Percentiles rank a stretch among this genome's conserved stretches.
Conservation (phyloP, 176 grass and related monocot species). For the Pontederia paniculata region DNA sequence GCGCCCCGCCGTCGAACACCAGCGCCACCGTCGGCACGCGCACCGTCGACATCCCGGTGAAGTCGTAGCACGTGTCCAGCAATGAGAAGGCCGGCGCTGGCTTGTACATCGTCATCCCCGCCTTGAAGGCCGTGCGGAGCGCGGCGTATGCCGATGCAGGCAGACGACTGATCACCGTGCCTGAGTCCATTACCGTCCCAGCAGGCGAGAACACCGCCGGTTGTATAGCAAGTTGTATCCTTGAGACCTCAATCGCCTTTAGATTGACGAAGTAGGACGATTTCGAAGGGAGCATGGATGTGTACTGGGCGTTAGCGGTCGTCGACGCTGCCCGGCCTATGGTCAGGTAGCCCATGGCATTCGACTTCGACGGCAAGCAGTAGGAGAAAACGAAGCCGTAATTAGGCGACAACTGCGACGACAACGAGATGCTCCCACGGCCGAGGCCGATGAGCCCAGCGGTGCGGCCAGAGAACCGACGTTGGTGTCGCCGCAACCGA, state of each 20-base stretch:
- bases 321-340: conserved; percentile 21
- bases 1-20: conserved; percentile 37
- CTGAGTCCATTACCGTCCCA: conserved; percentile 69
- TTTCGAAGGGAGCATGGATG: conserved; percentile 24
- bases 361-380: conserved; percentile 51
- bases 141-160: conserved; percentile 37
- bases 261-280: conserved; percentile 64
- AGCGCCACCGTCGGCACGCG: conserved; percentile 45
- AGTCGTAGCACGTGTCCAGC: conserved; percentile 86
- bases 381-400: conserved; percentile 69
- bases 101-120: conserved; percentile 38
- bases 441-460: conserved; percentile 65
- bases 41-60: conserved; percentile 32
- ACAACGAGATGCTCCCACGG: conserved; percentile 42
- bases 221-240: conserved; percentile 12
- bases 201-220: conserved; percentile 18
- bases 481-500: conserved; percentile 53
- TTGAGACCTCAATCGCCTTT: conserved; percentile 40
- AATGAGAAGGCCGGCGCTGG: conserved; percentile 42
- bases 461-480: conserved; percentile 39
- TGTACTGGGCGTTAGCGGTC: conserved; percentile 42
- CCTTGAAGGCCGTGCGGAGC: conserved; percentile 31
- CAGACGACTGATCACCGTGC: conserved; percentile 75
- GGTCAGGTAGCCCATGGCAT: conserved; percentile 37
- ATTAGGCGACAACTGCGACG: conserved; percentile 41